Conservation (phyloP, 805 yeast genomes). For the Starmerella sp. region DNA sequence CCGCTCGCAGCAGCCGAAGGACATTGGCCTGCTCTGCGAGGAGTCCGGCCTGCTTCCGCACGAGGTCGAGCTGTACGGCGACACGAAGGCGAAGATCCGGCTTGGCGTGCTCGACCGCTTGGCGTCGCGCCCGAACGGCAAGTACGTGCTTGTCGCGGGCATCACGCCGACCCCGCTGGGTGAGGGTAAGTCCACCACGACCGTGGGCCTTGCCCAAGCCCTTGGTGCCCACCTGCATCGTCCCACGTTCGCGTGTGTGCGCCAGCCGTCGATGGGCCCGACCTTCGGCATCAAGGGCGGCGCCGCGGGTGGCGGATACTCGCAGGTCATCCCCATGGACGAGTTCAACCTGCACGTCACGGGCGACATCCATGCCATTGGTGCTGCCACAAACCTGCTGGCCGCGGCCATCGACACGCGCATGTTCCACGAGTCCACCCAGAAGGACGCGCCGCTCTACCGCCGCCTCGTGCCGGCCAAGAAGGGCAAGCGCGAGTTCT, state of each 20-base stretch:
- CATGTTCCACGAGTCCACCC: slow-evolving; percentile 88
- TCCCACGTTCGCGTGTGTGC: slow-evolving; percentile 82
- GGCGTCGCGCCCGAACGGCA: slow-evolving; percentile 52
- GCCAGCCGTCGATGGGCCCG: slow-evolving; percentile 99
- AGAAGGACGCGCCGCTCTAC: slow-evolving; percentile 66
- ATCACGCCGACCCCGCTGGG: slow-evolving; percentile 98
- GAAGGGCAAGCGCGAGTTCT: slow-evolving; percentile 68
- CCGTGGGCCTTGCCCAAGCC: slow-evolving; percentile 94
- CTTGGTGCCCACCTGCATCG: slow-evolving; percentile 78
- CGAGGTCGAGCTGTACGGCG: slow-evolving; percentile 83
- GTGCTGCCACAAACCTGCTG: slow-evolving; percentile 82
- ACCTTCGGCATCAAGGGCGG: slow-evolving; percentile 98
- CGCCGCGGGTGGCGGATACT: slow-evolving; percentile 98
- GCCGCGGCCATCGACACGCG: slow-evolving; percentile 97
- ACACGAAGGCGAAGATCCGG: slow-evolving; percentile 79
- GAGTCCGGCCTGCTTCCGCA: slow-evolving; percentile 69
- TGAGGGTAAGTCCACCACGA: slow-evolving; percentile 95
- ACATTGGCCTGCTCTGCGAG: slow-evolving; percentile 57
- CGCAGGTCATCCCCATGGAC: slow-evolving; percentile 98
- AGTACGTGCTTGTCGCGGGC: slow-evolving; percentile 87
- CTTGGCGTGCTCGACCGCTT: slow-evolving; percentile 62
- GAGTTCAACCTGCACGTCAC: slow-evolving; percentile 96
- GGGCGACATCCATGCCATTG: slow-evolving; percentile 94
- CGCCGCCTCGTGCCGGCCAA: slow-evolving; percentile 77
- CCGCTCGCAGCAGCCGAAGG: slow-evolving; percentile 78